phyloP scores from a whole-genome alignment of 768 basidiomycete genomes.

The Krasilnikovozyma curviuscula region DNA sequence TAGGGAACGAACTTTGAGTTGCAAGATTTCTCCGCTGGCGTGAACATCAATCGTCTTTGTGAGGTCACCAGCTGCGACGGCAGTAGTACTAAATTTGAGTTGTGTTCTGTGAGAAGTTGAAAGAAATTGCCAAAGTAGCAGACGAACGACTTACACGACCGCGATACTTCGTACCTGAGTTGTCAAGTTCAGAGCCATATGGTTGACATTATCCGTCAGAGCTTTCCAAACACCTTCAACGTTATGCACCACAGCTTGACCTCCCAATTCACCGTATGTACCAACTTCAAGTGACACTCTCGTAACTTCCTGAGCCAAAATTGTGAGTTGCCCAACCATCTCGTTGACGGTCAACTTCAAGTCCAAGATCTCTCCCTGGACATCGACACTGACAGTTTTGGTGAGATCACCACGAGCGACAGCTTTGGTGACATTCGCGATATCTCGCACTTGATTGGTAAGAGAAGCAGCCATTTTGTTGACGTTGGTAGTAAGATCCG shows the following conservation, averaged over 20 bases:
- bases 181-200: slow-evolving; percentile 8
- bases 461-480: slow-evolving; percentile 29
- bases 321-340: slow-evolving; percentile 24
- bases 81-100: slow-evolving; percentile 25
- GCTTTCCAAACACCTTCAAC: slow-evolving; percentile 13
- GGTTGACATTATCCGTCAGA: slow-evolving; percentile 12
- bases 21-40: slow-evolving; percentile 84
- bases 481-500: slow-evolving; percentile 25
- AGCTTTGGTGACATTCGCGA: slow-evolving; percentile 28
- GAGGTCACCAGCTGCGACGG: slow-evolving; percentile 73
- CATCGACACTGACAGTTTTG: slow-evolving; percentile 24
- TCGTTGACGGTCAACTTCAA: slow-evolving; percentile 19
- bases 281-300: slow-evolving; percentile 77
- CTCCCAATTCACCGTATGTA: slow-evolving; percentile 94
- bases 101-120: neutral
- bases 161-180: slow-evolving; percentile 9
- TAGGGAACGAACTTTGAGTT: slow-evolving; percentile 31
- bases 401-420: slow-evolving; percentile 27
- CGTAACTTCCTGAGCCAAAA: slow-evolving; percentile 36
- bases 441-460: slow-evolving; percentile 28
- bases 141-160: neutral
- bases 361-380: slow-evolving; percentile 27
- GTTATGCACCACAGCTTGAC: slow-evolving; percentile 29
- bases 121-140: neutral
- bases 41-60: slow-evolving; percentile 72